These are phyloP conservation scores for Metschnikowia sp. DNA, from an alignment of 805 yeast genomes.

Conservation along the genomic window DNA sequence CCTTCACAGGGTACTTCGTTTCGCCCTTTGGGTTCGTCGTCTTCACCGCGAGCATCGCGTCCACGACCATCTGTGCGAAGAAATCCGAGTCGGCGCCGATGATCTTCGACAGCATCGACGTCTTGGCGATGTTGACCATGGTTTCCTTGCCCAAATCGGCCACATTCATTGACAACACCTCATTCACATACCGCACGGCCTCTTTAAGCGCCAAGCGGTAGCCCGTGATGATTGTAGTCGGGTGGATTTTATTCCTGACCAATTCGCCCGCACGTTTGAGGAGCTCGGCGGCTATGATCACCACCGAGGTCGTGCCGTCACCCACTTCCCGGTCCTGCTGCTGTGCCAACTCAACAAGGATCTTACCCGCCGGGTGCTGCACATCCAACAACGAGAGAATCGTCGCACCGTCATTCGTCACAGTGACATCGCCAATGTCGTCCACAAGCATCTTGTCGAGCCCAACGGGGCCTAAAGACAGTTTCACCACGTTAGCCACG, in stretches of 20 bases:
- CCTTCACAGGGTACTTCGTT: conserved; percentile 90
- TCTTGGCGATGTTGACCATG: conserved; percentile 86
- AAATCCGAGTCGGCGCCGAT: conserved; percentile 93
- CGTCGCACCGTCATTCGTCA: conserved; percentile 98
- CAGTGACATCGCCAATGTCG: conserved; percentile 98
- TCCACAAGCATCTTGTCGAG: conserved; percentile 97
- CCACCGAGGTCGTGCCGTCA: conserved; percentile 97
- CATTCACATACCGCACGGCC: conserved; percentile 81
- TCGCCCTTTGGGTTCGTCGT: conserved; percentile 88
- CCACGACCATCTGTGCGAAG: conserved; percentile 87
- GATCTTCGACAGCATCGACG: conserved; percentile 95
- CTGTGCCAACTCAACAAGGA: conserved; percentile 93
- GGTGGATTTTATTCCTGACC: conserved; percentile 91
- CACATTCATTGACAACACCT: conserved; percentile 78
- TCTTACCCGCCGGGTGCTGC: conserved; percentile 98
- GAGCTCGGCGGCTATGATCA: conserved; percentile 90
- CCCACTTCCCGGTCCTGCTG: conserved; percentile 99
- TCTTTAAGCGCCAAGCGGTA: conserved; percentile 91
- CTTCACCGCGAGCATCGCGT: conserved; percentile 91
- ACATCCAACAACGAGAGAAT: conserved; percentile 87
- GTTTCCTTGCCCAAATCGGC: conserved; percentile 80
- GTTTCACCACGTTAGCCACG: conserved; percentile 79
- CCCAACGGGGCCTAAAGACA: conserved; percentile 97
- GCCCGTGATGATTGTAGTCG: conserved; percentile 96
- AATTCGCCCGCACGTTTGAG: conserved; percentile 90